Conservation (phyloP, 768 basidiomycete species). For the Pleurotus sapidus region DNA sequence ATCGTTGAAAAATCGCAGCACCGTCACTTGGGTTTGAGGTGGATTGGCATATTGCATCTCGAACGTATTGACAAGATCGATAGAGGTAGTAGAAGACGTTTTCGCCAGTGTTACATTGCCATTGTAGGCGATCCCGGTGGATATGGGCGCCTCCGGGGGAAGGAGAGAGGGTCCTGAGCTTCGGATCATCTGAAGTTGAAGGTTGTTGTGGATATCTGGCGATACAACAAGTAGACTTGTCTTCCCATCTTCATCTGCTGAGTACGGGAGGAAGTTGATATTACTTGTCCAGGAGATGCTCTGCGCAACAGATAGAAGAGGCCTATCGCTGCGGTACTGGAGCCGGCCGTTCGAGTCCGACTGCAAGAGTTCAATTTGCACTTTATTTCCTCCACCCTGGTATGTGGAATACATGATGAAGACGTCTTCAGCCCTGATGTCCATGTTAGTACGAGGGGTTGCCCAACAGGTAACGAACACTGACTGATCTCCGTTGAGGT, state of each 20-base stretch:
- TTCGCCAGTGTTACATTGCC: constrained; percentile 7
- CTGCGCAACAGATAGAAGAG: neutral
- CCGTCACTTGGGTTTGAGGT: neutral
- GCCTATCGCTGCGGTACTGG: neutral
- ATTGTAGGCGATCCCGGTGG: constrained; percentile 7
- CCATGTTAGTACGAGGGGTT: too few relatives aligned
- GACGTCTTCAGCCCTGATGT: neutral
- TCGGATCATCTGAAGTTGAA: neutral
- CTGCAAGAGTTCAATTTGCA: neutral
- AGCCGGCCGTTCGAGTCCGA: neutral
- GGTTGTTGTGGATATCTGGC: neutral
- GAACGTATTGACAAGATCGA: constrained; percentile 10
- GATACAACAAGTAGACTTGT: constrained; percentile 9
- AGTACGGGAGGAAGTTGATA: constrained; percentile 10
- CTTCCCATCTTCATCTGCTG: constrained; percentile 11
- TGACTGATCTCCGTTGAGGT: neutral
- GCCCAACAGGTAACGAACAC: neutral
- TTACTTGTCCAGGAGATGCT: constrained; percentile 5
- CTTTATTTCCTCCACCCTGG: neutral
- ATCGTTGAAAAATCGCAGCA: neutral
- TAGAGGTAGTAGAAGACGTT: constrained; percentile 4
- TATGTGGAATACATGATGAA: neutral
- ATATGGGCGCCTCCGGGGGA: neutral
- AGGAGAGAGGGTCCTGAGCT: neutral
- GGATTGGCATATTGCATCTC: neutral